Percentiles rank a stretch among this genome's conserved stretches.
Evolutionary conservation across 2,329 filamentous ascomycete genomes (phyloP).

Genomic region (Botryotinia convoluta): DNA sequence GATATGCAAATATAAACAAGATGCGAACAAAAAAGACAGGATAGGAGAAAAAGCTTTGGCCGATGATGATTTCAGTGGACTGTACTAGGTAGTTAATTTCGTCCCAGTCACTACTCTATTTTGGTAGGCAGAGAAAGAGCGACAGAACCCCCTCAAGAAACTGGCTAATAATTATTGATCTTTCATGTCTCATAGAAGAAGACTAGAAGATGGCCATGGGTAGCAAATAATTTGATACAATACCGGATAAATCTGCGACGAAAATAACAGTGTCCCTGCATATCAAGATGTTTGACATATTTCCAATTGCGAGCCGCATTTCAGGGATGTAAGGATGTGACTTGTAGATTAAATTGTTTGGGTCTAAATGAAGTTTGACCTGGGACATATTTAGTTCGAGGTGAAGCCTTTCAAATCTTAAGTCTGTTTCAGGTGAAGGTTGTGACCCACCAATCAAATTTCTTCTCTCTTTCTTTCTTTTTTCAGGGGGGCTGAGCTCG

Average conservation of each 20-base stretch:
- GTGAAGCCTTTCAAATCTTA: conserved; percentile 14
- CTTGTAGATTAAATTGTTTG: conserved; percentile 10
- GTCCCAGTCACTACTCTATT: neutral
- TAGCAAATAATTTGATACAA: neutral
- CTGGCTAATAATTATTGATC: neutral
- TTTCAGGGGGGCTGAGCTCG: conserved; percentile 13
- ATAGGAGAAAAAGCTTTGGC: conserved; percentile 16
- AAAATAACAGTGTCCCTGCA: conserved; percentile 1
- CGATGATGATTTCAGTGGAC: conserved; percentile 4
- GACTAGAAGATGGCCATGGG: neutral
- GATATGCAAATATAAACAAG: conserved; percentile 14
- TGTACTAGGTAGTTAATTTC: neutral
- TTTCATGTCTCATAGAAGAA: conserved; percentile 4
- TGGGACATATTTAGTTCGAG: conserved; percentile 13
- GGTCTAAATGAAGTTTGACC: conserved; percentile 10
- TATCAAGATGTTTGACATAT: conserved; percentile 8
- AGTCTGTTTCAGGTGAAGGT: conserved; percentile 17
- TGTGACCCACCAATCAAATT: conserved; percentile 16
- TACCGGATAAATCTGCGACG: conserved; percentile 9
- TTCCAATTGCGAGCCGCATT: neutral
- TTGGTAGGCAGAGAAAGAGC: neutral
- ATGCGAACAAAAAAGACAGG: conserved; percentile 9
- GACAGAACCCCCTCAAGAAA: neutral
- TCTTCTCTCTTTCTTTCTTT: neutral
- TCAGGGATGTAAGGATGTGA: neutral